These are phyloP conservation scores for Boletus smithii DNA, from an alignment of 1,284 basidiomycete genomes.

Conservation along the genomic window DNA sequence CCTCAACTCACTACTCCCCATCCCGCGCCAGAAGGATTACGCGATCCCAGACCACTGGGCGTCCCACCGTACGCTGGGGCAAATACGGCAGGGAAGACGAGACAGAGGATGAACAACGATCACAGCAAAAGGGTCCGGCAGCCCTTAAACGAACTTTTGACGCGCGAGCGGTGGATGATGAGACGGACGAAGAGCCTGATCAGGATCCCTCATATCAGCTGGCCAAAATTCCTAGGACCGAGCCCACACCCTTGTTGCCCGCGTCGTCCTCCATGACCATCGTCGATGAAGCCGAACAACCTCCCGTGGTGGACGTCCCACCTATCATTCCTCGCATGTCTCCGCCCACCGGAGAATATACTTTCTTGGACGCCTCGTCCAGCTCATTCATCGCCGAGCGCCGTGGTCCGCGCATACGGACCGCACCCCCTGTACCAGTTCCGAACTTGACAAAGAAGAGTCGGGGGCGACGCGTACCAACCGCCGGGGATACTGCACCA, in stretches of 20 bases:
- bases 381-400: conserved; percentile 36
- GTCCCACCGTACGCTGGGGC: conserved; percentile 34
- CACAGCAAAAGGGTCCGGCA: conserved; percentile 15
- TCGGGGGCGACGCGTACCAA: conserved; percentile 66
- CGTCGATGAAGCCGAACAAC: conserved; percentile 25
- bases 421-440: conserved; percentile 55
- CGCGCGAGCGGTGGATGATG: conserved; percentile 35
- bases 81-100: conserved; percentile 34
- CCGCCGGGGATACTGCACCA: conserved; percentile 28
- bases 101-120: conserved; percentile 24
- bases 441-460: conserved; percentile 72
- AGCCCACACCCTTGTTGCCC: conserved; percentile 25
- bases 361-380: conserved; percentile 35
- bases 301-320: conserved; percentile 8
- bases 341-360: conserved; percentile 34
- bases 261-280: conserved; percentile 31
- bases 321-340: conserved; percentile 17
- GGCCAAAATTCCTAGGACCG: conserved; percentile 30
- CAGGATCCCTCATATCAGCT: conserved; percentile 19
- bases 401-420: conserved; percentile 36
- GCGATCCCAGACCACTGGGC: conserved; percentile 35
- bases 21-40: conserved; percentile 28
- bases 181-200: conserved; percentile 32
- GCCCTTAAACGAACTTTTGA: conserved; percentile 35
- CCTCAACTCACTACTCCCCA: conserved; percentile 27